Evolutionary conservation across 2,329 filamentous ascomycete species (phyloP).

Genomic region (Scedosporium apiospermum): DNA sequence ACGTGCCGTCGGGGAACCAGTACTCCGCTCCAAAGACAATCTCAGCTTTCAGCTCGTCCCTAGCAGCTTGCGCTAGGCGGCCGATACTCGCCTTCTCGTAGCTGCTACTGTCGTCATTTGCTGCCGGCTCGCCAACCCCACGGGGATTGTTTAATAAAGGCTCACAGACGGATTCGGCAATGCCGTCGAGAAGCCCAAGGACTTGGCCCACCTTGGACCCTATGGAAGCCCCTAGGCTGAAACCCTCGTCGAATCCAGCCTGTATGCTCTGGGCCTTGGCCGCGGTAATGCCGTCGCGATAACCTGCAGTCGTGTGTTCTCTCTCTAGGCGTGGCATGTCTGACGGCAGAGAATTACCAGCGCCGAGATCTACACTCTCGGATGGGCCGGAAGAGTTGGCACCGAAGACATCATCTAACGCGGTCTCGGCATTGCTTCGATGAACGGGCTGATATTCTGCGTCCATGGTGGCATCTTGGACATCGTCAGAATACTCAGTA

Average conservation of each 20-base stretch:
- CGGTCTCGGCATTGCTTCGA: not conserved
- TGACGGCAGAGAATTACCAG: conserved; percentile 28
- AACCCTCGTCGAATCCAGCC: conserved; percentile 85
- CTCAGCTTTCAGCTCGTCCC: conserved; percentile 49
- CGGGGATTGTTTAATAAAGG: conserved; percentile 15
- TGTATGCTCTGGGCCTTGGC: conserved; percentile 74
- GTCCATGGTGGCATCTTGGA: not conserved
- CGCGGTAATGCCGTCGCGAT: conserved; percentile 73
- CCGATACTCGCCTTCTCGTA: conserved; percentile 8
- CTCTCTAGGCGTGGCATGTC: conserved; percentile 67
- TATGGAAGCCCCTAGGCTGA: conserved; percentile 70
- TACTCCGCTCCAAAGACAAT: conserved; percentile 56
- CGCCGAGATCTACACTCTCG: not conserved
- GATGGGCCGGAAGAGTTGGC: not conserved
- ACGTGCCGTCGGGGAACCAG: conserved; percentile 62
- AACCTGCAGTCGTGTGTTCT: conserved; percentile 76
- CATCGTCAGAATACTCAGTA: not conserved
- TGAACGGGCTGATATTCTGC: not conserved
- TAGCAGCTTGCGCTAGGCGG: conserved; percentile 28
- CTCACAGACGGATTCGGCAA: conserved; percentile 30
- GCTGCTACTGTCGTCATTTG: conserved; percentile 5
- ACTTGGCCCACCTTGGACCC: conserved; percentile 66
- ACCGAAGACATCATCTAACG: conserved; percentile 9
- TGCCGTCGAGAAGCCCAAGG: conserved; percentile 67
- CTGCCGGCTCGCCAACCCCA: conserved; percentile 14